phyloP scores from a whole-genome alignment of 2,329 filamentous ascomycete genomes.

The Juglanconis sp. region DNA sequence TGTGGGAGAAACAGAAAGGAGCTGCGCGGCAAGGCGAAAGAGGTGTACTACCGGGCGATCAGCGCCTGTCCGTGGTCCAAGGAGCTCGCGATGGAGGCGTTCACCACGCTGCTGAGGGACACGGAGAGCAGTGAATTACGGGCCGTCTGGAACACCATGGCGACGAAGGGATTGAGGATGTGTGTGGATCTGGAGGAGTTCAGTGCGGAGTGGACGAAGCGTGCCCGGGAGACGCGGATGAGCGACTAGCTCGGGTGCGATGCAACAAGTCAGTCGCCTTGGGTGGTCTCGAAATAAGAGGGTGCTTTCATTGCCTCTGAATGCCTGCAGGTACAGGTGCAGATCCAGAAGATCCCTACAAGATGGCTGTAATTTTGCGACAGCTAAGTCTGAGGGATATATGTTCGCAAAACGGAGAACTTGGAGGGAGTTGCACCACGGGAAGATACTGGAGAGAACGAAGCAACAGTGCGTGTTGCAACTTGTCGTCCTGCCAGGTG shows the following conservation, averaged over 20 bases:
- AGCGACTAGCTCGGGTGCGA: not conserved
- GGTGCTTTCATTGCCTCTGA: too few relatives aligned
- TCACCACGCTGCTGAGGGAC: constrained; percentile 39
- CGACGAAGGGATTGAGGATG: constrained; percentile 46
- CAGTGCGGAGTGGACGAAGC: constrained; percentile 32
- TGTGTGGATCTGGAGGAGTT: constrained; percentile 52
- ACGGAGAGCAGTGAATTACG: constrained; percentile 48
- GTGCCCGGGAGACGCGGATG: not conserved
- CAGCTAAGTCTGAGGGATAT: too few relatives aligned
- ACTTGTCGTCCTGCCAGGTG: too few relatives aligned
- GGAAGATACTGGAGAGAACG: too few relatives aligned
- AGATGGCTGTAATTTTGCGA: too few relatives aligned
- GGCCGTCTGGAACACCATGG: constrained; percentile 46
- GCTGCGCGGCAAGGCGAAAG: constrained; percentile 39
- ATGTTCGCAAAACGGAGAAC: too few relatives aligned
- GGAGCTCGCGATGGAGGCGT: constrained; percentile 49
- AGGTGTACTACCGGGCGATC: constrained; percentile 46
- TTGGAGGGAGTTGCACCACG: too few relatives aligned
- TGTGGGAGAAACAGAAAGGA: constrained; percentile 35
- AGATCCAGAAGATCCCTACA: too few relatives aligned
- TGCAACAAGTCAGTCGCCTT: too few relatives aligned
- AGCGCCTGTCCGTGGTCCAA: constrained; percentile 49
- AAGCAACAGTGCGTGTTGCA: too few relatives aligned
- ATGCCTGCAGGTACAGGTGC: too few relatives aligned
- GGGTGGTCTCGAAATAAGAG: too few relatives aligned